Base-by-base conservation (phyloP, 441 rosid species). In the Populus trichocarpa region DNA sequence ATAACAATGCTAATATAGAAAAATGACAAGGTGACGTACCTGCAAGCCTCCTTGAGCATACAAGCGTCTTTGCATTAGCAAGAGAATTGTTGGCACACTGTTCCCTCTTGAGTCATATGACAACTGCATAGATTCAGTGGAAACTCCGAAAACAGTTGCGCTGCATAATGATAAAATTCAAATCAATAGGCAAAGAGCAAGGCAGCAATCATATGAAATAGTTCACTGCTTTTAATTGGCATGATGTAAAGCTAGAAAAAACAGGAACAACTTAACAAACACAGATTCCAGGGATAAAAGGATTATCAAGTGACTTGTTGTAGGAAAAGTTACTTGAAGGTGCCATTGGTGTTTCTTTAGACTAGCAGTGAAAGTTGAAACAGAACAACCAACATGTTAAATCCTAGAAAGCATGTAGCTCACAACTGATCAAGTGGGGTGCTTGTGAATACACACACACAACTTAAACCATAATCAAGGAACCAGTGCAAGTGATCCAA, bases 61-160 rank as follows among this genome's bases (percentile, higher is more conserved):
- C 50, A 94, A 76, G 69, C 82, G 85, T 75, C 89, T 87, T 81
- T 94, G 97, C 97, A 94, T 89, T 71, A 91, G 83, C 87, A 94
- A 71, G 42, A 94, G 92, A 78, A 94, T 90, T 25, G 91, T 88
- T 40, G 96, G 98, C 77, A 94, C 93, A 78, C 91, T 88, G 69
- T 92, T 91, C 32, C 98, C 94, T 79, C 97, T 87, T 61, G 92
- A 81, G 83, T 94, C 98, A 78, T 82, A 92, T 22, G 98, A 92
- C 74, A 94, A 83, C 80, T 92, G 97, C 98, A 94, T 91, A 10
- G 97, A 91, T 80, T 92, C 97, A 1, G 98, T 88, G 57, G 98
- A 94, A 81, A 94, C 98, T 81, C 98, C 98, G 80, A 94, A 94
- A 67, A 93, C 97, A 78, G 90, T 92, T 68, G 93, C 81, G 79